Base-by-base conservation (phyloP, 345 rosid genomes). In the Eutrema japonicum region DNA sequence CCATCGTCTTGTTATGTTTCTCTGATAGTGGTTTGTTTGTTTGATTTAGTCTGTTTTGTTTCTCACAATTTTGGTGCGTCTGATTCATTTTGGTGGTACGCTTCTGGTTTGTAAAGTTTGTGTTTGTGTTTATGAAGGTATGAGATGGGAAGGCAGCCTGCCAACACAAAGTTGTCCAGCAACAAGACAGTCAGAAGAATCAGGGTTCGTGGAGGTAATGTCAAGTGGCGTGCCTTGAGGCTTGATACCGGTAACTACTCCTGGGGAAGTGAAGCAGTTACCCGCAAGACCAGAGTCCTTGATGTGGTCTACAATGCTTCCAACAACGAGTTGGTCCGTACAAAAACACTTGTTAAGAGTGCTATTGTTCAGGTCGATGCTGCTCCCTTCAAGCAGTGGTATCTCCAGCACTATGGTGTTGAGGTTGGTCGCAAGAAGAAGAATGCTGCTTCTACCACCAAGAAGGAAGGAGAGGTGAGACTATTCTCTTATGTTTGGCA, bases 261-360 rank as follows among this genome's bases (percentile, higher is more conserved):
- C 0, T 90, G 94, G 96, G 96, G 96, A 50, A 90, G 96, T 57
- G 97, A 89, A 77, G 89, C 97, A 3, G 89, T 86, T 53, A 87
- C 97, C 57, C 85, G 95, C 37, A 91, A 91, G 83, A 87, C 97
- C 22, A 88, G 95, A 48, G 77, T 91, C 57, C 90, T 91, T 7
- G 96, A 90, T 64, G 94, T 88, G 57, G 92, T 90, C 72, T 90
- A 90, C 88, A 90, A 90, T 71, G 96, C 96, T 3, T 88, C 94
- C 12, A 90, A 90, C 88, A 91, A 85, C 10, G 97, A 91, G 86
- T 81, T 91, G 32, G 95, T 91, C 2, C 89, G 97, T 70, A 91
- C 97, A 0, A 89, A 91, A 65, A 89, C 97, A 2, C 76, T 88
- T 66, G 94, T 88, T 10, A 88, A 88, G 82, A 83, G 94, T 70